Percentiles rank a stretch among this genome's conserved stretches.
Conservation (phyloP, 2,329 filamentous ascomycete species). For the Diaporthe destruens region DNA sequence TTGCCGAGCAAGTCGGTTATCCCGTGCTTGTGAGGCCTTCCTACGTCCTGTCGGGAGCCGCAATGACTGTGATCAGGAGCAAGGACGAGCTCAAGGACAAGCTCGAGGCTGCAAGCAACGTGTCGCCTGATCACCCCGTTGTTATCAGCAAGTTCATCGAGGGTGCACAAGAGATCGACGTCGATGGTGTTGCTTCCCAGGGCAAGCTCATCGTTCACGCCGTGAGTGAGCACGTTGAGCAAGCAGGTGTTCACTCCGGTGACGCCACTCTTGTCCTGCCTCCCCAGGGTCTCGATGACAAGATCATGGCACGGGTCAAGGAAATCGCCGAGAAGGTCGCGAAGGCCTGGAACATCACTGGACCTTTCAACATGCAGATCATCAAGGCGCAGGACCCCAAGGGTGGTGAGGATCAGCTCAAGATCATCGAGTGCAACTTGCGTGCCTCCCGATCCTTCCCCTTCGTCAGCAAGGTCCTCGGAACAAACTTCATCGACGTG, state of each 20-base stretch:
- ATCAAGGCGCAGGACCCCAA: conserved; percentile 89
- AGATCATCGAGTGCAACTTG: conserved; percentile 98
- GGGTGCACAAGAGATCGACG: conserved; percentile 95
- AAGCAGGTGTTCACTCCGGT: conserved; percentile 97
- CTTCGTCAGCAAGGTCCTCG: conserved; percentile 97
- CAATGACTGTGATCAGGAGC: conserved; percentile 96
- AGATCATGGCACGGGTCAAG: conserved; percentile 88
- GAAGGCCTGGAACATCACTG: conserved; percentile 96
- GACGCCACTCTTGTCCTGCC: conserved; percentile 96
- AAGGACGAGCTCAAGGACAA: conserved; percentile 94
- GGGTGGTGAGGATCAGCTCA: conserved; percentile 81
- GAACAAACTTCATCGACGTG: conserved; percentile 95
- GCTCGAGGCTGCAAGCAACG: conserved; percentile 87
- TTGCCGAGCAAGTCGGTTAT: conserved; percentile 88
- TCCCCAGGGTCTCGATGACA: conserved; percentile 81
- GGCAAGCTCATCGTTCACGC: conserved; percentile 92
- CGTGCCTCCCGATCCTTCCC: conserved; percentile 98
- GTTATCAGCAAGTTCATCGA: conserved; percentile 99
- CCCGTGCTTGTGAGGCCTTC: conserved; percentile 94
- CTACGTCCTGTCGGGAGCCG: conserved; percentile 96
- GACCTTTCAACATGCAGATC: conserved; percentile 99
- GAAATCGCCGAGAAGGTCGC: conserved; percentile 97
- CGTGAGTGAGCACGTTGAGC: conserved; percentile 94
- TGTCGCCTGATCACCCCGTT: conserved; percentile 96
- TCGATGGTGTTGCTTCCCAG: conserved; percentile 89